Percentiles rank a stretch among this genome's conserved stretches.
Evolutionary conservation across 805 yeast genomes (phyloP).

Genomic region (Barnettozyma sp.): DNA sequence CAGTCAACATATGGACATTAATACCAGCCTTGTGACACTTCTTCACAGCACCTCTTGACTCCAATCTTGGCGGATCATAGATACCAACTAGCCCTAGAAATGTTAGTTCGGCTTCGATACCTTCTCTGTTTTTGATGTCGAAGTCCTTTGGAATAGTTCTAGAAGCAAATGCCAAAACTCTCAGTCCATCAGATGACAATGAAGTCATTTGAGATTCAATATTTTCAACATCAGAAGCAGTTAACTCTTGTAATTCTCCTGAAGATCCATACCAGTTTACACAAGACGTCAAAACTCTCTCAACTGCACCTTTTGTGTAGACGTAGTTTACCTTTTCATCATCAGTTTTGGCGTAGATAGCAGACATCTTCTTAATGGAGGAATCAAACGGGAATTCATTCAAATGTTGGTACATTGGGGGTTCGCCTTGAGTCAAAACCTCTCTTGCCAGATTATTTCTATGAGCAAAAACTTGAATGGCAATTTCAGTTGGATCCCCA

Average conservation of each 20-base stretch:
- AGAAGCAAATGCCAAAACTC: slow-evolving; percentile 67
- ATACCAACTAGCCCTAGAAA: slow-evolving; percentile 70
- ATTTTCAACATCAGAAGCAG: slow-evolving; percentile 31
- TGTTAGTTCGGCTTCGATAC: slow-evolving; percentile 45
- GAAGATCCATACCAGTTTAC: slow-evolving; percentile 38
- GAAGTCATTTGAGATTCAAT: slow-evolving; percentile 53
- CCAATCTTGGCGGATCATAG: slow-evolving; percentile 73
- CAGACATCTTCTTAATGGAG: slow-evolving; percentile 64
- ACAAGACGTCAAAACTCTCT: slow-evolving; percentile 55
- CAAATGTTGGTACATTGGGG: slow-evolving; percentile 30
- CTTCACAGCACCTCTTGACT: slow-evolving; percentile 58
- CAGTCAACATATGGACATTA: slow-evolving; percentile 75
- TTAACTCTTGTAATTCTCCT: slow-evolving; percentile 30
- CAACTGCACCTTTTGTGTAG: slow-evolving; percentile 73
- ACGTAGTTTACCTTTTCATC: slow-evolving; percentile 27
- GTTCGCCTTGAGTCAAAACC: slow-evolving; percentile 32
- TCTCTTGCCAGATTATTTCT: slow-evolving; percentile 48
- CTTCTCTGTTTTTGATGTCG: slow-evolving; percentile 32
- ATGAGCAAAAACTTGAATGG: slow-evolving; percentile 70
- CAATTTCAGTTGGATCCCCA: slow-evolving; percentile 89
- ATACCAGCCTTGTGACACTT: slow-evolving; percentile 69
- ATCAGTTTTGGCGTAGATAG: slow-evolving; percentile 39
- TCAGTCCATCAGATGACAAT: slow-evolving; percentile 56
- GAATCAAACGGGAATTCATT: slow-evolving; percentile 74
- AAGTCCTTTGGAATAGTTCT: slow-evolving; percentile 30